Evolutionary conservation across 331 rosid genomes (phyloP).

Genomic region (Acacia concinna): DNA sequence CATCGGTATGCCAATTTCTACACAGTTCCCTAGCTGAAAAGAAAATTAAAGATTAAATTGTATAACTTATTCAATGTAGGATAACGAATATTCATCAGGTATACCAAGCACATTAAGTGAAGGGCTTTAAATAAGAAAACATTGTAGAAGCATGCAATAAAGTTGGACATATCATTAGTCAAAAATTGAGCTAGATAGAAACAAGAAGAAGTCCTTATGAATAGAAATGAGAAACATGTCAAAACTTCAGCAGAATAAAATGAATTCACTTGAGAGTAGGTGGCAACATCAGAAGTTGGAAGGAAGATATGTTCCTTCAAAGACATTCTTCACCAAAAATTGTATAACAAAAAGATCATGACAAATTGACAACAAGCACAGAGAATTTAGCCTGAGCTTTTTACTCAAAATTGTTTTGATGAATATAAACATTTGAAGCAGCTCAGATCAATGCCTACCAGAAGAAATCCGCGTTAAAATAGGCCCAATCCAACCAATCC

Average conservation of each 20-base stretch:
- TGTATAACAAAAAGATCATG: neutral
- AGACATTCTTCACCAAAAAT: constrained; percentile 2
- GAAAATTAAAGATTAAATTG: constrained; percentile 16
- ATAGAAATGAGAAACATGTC: neutral
- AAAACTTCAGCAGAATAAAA: neutral
- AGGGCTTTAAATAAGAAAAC: neutral
- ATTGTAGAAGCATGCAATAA: neutral
- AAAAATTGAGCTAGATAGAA: neutral
- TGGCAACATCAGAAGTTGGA: neutral
- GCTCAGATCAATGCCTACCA: constrained; percentile 44
- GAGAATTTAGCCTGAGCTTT: constrained; percentile 13
- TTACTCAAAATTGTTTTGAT: neutral
- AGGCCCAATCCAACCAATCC: constrained; percentile 94
- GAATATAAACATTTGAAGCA: neutral
- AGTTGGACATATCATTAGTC: neutral
- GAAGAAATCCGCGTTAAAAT: constrained; percentile 85
- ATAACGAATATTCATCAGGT: neutral
- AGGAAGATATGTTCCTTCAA: neutral
- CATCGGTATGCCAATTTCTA: constrained; percentile 93
- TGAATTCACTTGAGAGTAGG: neutral
- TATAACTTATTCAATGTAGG: neutral
- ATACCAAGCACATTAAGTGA: neutral
- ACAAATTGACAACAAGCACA: neutral
- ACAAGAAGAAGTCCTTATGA: neutral
- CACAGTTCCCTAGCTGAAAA: constrained; percentile 86